Percentiles rank a stretch among this genome's conserved stretches.
These are phyloP conservation scores for Pythium sp. DNA, from an alignment of 352 stramenopile species.

Conservation along the genomic window DNA sequence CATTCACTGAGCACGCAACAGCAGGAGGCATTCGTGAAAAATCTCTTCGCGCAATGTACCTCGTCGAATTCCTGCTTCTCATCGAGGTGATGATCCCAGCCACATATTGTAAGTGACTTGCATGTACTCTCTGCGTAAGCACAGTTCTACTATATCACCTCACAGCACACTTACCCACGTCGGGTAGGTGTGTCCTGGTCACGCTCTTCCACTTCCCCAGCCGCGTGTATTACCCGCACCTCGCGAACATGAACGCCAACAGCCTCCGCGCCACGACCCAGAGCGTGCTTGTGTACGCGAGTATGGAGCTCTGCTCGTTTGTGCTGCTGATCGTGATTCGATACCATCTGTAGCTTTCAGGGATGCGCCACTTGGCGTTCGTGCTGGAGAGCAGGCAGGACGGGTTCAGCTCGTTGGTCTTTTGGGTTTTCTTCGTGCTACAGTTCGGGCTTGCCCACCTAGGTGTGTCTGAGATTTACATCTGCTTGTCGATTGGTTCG, in stretches of 20 bases:
- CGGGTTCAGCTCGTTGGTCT: constrained; percentile 33
- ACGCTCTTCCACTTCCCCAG: neutral
- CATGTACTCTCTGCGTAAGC: too few relatives aligned
- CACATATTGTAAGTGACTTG: constrained; percentile 14
- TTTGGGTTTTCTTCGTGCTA: constrained; percentile 41
- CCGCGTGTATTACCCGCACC: neutral
- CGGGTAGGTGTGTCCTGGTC: neutral
- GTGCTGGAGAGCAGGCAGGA: constrained; percentile 30
- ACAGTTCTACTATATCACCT: too few relatives aligned
- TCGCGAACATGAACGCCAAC: neutral
- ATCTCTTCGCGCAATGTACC: constrained; percentile 5
- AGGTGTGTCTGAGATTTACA: constrained; percentile 11
- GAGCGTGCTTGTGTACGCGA: neutral
- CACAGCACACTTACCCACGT: too few relatives aligned
- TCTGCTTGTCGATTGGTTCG: too few relatives aligned
- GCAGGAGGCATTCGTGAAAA: neutral
- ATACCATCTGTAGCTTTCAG: constrained; percentile 20
- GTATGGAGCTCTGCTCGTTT: neutral
- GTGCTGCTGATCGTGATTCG: neutral
- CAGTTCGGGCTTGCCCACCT: constrained; percentile 35
- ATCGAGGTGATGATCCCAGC: constrained; percentile 19
- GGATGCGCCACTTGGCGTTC: constrained; percentile 30
- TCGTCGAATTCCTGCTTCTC: constrained; percentile 17
- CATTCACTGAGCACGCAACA: too few relatives aligned
- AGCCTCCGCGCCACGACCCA: neutral